These are phyloP conservation scores for Suhomyces bokatorum DNA, from an alignment of 1,139 yeast species.

Conservation along the genomic window DNA sequence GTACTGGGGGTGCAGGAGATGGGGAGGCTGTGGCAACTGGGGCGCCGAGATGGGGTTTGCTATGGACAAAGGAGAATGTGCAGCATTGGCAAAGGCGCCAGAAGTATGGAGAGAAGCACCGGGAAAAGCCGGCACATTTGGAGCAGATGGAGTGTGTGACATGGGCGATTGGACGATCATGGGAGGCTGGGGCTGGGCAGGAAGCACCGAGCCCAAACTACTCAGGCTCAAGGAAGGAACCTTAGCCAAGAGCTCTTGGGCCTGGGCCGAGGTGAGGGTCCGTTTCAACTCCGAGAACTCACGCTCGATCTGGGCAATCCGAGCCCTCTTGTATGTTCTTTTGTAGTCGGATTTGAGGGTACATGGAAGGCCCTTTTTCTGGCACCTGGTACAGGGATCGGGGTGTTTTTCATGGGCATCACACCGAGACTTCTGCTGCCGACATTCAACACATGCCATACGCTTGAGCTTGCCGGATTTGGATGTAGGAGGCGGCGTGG, in stretches of 20 bases:
- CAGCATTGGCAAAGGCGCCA: neutral
- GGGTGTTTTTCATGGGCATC: constrained; percentile 81
- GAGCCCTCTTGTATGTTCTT: constrained; percentile 83
- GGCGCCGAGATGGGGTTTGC: neutral
- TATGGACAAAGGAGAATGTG: neutral
- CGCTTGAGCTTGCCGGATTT: constrained; percentile 44
- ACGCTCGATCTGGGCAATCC: constrained; percentile 79
- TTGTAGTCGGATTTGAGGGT: constrained; percentile 77
- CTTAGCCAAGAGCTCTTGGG: constrained; percentile 43
- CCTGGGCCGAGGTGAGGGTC: constrained; percentile 53
- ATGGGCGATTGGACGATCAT: neutral
- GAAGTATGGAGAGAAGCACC: neutral
- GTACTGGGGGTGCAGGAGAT: neutral
- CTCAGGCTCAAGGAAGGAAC: constrained; percentile 28
- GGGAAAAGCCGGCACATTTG: neutral
- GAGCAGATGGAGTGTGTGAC: neutral
- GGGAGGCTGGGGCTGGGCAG: neutral
- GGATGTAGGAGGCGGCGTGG: constrained; percentile 12
- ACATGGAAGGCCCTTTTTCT: constrained; percentile 68
- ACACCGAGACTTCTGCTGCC: constrained; percentile 91
- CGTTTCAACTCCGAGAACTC: constrained; percentile 71
- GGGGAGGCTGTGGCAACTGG: neutral
- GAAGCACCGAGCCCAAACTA: constrained; percentile 1
- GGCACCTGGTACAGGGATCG: constrained; percentile 80
- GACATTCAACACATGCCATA: constrained; percentile 92